Conservation (phyloP, 169 alveolate genomes). For the Toxoplasma gondii region DNA sequence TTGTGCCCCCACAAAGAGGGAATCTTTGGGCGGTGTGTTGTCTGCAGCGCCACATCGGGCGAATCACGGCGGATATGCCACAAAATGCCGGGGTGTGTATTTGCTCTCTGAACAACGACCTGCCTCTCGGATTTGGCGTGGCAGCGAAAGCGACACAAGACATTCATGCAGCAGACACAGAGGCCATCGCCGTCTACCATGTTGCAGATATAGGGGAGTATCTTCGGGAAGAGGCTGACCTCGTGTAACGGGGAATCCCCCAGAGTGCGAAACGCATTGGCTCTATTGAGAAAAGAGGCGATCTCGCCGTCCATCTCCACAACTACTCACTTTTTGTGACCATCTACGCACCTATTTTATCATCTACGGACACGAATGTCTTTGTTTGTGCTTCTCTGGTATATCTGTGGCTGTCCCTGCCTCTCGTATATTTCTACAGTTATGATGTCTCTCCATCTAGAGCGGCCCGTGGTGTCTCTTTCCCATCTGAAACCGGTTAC, state of each 20-base stretch:
- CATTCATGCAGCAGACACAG: slow-evolving; percentile 85
- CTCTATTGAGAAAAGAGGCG: neutral
- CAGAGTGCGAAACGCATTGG: no score
- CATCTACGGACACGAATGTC: neutral
- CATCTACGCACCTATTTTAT: neutral
- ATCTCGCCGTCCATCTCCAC: neutral
- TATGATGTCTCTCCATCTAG: no score
- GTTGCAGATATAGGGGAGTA: slow-evolving; percentile 93
- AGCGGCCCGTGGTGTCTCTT: neutral
- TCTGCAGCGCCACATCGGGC: slow-evolving; percentile 86
- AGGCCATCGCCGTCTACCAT: slow-evolving; percentile 85
- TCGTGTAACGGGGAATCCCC: slow-evolving; percentile 67
- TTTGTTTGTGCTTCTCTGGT: neutral
- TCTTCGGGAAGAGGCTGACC: slow-evolving; percentile 91
- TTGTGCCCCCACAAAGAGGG: neutral
- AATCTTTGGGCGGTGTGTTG: neutral
- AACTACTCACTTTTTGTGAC: no score
- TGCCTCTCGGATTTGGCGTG: slow-evolving; percentile 92
- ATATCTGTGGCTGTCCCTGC: no score
- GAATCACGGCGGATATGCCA: slow-evolving; percentile 73
- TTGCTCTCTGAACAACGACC: slow-evolving; percentile 63
- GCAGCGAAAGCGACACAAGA: slow-evolving; percentile 90
- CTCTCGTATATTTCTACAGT: no score
- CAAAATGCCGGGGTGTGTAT: slow-evolving; percentile 68
- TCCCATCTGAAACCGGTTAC: neutral